Evolutionary conservation across 345 rosid species (phyloP), one percentile per base, ranked within the genome.

Genomic region (Balakata baccata): DNA sequence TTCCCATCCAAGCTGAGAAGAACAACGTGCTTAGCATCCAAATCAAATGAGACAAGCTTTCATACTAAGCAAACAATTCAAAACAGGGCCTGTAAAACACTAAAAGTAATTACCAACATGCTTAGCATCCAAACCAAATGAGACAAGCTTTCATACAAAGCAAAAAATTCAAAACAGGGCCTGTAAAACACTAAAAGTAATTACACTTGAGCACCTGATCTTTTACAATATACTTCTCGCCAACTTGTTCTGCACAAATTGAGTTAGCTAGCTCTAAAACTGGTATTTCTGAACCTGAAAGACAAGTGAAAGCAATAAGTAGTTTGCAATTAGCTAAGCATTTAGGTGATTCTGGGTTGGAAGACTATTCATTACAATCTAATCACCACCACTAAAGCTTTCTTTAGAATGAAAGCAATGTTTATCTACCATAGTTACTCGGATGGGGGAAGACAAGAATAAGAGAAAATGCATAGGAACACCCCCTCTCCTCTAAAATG

Each of bases 211-310:
- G 18, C 69, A 85, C 90, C 88, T 87, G 76, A 8, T 54, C 52
- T 66, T 54, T 75, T 22, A 41, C 43, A 11, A 41, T 11, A 29
- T 50, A 68, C 47, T 23, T 62, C 69, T 71, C 79, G 72, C 83
- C 83, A 81, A 73, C 62, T 80, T 85, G 80, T 73, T 85, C 88
- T 10, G 87, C 83, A 77, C 91, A 84, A 74, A 94, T 92, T 12
- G 84, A 64, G 49, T 89, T 89, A 46, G 97, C 97, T 70, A 92
- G 92, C 80, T 88, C 96, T 23, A 82, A 62, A 65, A 90, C 74
- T 25, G 89, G 89, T 79, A 80, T 79, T 45, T 89, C 58, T 16
- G 89, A 56, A 80, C 98, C 98, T 94, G 93, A 74, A 81, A 74
- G 72, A 51, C 50, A 23, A 38, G 77, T 69, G 69, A 2, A 38